phyloP scores from a whole-genome alignment of 1,284 basidiomycete species.

The Coniferiporia sulphurascens region DNA sequence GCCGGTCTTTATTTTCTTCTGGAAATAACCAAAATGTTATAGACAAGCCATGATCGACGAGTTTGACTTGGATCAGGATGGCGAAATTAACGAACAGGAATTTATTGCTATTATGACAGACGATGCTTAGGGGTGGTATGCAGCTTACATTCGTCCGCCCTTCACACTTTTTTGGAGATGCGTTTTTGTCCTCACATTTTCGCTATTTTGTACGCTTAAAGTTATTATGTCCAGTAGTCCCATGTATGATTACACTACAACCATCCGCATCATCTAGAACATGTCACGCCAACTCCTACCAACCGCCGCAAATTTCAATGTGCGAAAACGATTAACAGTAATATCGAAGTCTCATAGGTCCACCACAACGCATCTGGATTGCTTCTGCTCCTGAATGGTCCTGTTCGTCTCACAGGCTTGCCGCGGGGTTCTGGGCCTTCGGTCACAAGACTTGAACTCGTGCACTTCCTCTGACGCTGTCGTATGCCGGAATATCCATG shows the following conservation, averaged over 20 bases:
- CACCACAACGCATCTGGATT: too few species aligned
- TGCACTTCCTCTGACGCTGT: too few species aligned
- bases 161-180: neutral
- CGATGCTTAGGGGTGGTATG: conserved; percentile 47
- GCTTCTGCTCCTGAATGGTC: too few species aligned
- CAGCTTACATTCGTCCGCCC: neutral
- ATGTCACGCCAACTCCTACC: too few species aligned
- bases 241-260: neutral
- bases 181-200: neutral
- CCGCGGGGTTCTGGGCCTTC: too few species aligned
- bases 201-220: conserved; percentile 3
- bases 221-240: neutral
- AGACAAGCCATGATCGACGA: conserved; percentile 99
- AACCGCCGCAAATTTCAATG: neutral
- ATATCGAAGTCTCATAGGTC: neutral
- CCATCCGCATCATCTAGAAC: neutral
- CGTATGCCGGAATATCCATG: too few species aligned
- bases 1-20: neutral
- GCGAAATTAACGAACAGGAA: conserved; percentile 93
- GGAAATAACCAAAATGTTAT: conserved; percentile 21
- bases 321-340: neutral
- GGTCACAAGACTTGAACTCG: neutral
- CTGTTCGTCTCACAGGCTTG: too few species aligned
- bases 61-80: conserved; percentile 98
- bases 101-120: conserved; percentile 97